These are phyloP conservation scores for Galeopsis tetrahit DNA, from an alignment of 257 asterid species.

Conservation along the genomic window DNA sequence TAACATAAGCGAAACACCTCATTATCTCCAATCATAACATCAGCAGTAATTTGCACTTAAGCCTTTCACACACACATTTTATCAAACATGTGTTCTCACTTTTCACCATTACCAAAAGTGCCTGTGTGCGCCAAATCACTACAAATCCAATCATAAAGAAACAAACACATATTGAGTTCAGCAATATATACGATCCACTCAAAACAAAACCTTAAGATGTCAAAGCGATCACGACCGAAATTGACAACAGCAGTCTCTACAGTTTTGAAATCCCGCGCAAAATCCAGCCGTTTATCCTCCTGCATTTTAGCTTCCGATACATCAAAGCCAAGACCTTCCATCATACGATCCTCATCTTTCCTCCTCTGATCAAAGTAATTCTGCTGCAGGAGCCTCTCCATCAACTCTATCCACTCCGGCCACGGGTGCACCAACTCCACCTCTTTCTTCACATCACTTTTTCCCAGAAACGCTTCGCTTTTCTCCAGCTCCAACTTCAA, in stretches of 20 bases:
- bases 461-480: conserved; percentile 44
- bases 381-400: conserved; percentile 93
- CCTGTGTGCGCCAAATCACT: conserved; percentile 13
- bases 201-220: conserved; percentile 69
- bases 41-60: background rate
- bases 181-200: background rate
- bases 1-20: background rate
- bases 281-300: conserved; percentile 58
- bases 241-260: conserved; percentile 79
- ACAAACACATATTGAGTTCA: conserved; percentile 23
- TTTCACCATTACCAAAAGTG: conserved; percentile 11
- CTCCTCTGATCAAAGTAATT: conserved; percentile 91
- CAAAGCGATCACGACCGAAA: conserved; percentile 88
- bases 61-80: conserved; percentile 29
- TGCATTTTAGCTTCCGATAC: conserved; percentile 38
- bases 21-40: background rate
- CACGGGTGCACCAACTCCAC: conserved; percentile 92
- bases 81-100: conserved; percentile 34
- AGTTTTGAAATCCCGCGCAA: conserved; percentile 75
- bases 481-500: conserved; percentile 44
- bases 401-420: conserved; percentile 92
- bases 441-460: conserved; percentile 44
- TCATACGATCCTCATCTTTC: conserved; percentile 89
- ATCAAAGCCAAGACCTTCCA: conserved; percentile 70
- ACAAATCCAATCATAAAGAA: conserved; percentile 7